Percentiles rank a stretch among this genome's conserved stretches.
Evolutionary conservation across 768 basidiomycete species (phyloP).

Genomic region (Boletus reticulatus): DNA sequence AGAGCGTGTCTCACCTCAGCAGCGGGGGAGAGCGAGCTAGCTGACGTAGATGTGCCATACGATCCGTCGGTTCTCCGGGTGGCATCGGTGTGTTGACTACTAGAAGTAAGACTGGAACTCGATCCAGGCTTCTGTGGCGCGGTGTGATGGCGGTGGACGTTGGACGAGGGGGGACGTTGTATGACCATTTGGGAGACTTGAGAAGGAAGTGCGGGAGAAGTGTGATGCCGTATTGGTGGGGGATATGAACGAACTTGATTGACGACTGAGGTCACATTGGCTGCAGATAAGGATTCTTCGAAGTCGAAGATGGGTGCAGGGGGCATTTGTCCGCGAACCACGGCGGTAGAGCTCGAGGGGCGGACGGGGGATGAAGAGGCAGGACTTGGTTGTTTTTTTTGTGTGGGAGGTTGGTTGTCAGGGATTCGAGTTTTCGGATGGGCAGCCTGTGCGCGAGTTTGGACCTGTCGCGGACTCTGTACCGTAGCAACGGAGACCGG

Average conservation of each 20-base stretch:
- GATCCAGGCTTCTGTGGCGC: constrained; percentile 26
- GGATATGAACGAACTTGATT: constrained; percentile 33
- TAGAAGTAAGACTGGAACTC: constrained; percentile 23
- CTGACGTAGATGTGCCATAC: constrained; percentile 21
- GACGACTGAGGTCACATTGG: constrained; percentile 29
- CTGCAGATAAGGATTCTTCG: constrained; percentile 29
- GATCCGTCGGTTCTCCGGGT: constrained; percentile 26
- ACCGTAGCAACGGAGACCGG: constrained; percentile 21
- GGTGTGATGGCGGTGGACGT: constrained; percentile 5
- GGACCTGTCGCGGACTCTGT: constrained; percentile 9
- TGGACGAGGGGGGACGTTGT: constrained; percentile 6
- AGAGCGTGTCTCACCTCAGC: constrained; percentile 21
- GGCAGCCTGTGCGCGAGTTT: neutral
- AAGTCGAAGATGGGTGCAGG: constrained; percentile 24
- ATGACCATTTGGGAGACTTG: constrained; percentile 6
- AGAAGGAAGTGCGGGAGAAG: constrained; percentile 22
- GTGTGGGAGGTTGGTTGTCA: constrained; percentile 15
- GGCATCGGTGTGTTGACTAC: constrained; percentile 25
- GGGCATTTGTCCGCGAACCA: constrained; percentile 22
- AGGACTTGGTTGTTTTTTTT: neutral
- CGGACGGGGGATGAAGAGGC: neutral
- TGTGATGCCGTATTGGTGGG: constrained; percentile 20
- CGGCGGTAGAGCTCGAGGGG: constrained; percentile 14
- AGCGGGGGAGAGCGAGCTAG: constrained; percentile 19
- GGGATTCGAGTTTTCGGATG: constrained; percentile 12